These are phyloP conservation scores for Ophioceras dolichostomum DNA, from an alignment of 2,329 filamentous ascomycete species.

Conservation along the genomic window DNA sequence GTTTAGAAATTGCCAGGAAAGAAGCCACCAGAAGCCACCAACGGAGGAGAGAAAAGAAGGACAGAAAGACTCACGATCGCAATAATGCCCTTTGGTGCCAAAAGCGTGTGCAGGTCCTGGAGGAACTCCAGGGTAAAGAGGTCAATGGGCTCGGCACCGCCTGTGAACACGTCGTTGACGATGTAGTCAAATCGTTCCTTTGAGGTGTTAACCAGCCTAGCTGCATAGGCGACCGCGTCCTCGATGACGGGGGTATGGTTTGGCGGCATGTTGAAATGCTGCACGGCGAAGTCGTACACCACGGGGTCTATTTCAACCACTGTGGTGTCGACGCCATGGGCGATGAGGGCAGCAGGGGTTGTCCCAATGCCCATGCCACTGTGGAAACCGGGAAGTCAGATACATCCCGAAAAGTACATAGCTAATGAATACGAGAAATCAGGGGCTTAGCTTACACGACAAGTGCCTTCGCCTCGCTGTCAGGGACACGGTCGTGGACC, in stretches of 20 bases:
- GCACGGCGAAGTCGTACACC: slow-evolving; percentile 69
- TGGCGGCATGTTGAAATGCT: slow-evolving; percentile 68
- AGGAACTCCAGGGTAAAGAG: slow-evolving; percentile 87
- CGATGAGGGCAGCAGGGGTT: slow-evolving; percentile 72
- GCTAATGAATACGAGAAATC: no score
- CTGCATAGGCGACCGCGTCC: slow-evolving; percentile 65
- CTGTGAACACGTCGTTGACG: slow-evolving; percentile 95
- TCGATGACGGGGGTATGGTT: slow-evolving; percentile 72
- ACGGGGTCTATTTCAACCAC: slow-evolving; percentile 90
- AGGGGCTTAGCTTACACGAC: slow-evolving; percentile 81
- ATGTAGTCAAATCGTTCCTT: slow-evolving; percentile 69
- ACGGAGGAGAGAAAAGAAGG: no score
- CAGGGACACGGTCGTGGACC: slow-evolving; percentile 35
- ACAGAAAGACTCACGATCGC: slow-evolving; percentile 70
- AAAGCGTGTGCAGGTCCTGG: slow-evolving; percentile 51
- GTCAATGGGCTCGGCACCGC: slow-evolving; percentile 77
- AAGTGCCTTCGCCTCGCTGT: slow-evolving; percentile 63
- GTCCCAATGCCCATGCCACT: slow-evolving; percentile 90
- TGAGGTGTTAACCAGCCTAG: slow-evolving; percentile 26
- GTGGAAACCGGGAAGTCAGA: no score
- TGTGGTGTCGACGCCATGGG: slow-evolving; percentile 83
- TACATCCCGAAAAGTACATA: no score
- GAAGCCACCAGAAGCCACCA: no score
- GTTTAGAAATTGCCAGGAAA: no score
- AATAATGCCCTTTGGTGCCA: slow-evolving; percentile 70